Percentiles rank a stretch among this genome's conserved stretches.
Conservation (phyloP, 495 filamentous ascomycete genomes). For the Hypoxylon fuscum region DNA sequence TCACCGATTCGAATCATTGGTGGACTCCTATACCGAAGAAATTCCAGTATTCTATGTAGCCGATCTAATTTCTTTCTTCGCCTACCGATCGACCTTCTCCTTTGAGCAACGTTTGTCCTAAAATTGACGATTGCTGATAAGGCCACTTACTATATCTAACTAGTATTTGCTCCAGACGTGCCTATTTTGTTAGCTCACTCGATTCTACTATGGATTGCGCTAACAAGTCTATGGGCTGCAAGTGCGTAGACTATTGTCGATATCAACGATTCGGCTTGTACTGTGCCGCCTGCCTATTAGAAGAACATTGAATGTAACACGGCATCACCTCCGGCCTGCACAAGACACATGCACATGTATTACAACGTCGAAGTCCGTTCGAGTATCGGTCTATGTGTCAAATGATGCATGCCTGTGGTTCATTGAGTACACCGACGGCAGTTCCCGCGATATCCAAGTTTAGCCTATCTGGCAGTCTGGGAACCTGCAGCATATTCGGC, state of each 20-base stretch:
- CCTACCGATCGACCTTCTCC: conserved; percentile 35
- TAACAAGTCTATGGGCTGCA: too few species aligned
- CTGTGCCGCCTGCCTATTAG: too few species aligned
- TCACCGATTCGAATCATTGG: conserved; percentile 9
- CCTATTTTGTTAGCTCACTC: too few species aligned
- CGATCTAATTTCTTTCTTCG: conserved; percentile 8
- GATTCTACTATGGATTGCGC: too few species aligned
- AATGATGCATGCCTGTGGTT: conserved; percentile 1
- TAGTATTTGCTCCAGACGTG: not conserved
- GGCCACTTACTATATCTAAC: not conserved
- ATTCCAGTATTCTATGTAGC: too few species aligned
- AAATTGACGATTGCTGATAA: conserved; percentile 15
- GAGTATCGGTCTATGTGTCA: conserved; percentile 20
- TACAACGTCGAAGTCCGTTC: conserved; percentile 3
- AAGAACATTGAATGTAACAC: too few species aligned
- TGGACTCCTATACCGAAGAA: conserved; percentile 8
- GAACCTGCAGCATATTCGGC: conserved; percentile 17
- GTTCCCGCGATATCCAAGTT: conserved; percentile 32
- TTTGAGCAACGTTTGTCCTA: conserved; percentile 26
- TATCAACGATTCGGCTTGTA: too few species aligned
- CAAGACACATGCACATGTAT: not conserved
- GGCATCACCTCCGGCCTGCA: not conserved
- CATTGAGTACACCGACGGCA: conserved; percentile 19
- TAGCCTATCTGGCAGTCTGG: conserved; percentile 36
- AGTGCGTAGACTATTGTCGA: not conserved